These are phyloP conservation scores for Pseudocercospora eumusae DNA, from an alignment of 2,329 filamentous ascomycete genomes.

Conservation along the genomic window DNA sequence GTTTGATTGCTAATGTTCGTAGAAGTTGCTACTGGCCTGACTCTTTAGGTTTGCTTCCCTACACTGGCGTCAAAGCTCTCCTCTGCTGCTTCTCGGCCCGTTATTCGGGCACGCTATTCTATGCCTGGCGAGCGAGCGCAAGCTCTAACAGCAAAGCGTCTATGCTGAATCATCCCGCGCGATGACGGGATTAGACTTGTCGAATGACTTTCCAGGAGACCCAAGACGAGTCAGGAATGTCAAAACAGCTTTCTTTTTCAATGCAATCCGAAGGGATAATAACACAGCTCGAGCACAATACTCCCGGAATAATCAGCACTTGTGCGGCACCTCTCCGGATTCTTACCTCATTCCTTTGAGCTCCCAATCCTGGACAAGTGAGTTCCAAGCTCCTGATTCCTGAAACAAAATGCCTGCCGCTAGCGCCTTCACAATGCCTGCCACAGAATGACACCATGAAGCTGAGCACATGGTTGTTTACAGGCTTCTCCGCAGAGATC, in stretches of 20 bases:
- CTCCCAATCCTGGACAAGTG: background rate
- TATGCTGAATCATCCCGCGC: background rate
- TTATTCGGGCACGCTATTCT: background rate
- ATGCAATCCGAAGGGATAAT: background rate
- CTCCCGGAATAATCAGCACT: background rate
- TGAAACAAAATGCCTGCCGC: background rate
- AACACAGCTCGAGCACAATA: background rate
- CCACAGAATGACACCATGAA: background rate
- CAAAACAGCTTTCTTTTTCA: background rate
- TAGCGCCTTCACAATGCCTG: background rate
- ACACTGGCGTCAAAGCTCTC: background rate
- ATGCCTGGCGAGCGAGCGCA: background rate
- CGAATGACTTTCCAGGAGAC: background rate
- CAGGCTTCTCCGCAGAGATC: slow-evolving; percentile 9
- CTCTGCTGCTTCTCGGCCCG: background rate
- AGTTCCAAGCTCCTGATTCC: background rate
- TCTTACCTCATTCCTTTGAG: background rate
- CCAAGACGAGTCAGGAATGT: background rate
- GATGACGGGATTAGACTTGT: background rate
- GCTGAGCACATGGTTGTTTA: slow-evolving; percentile 1
- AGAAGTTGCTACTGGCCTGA: background rate
- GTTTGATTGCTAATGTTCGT: background rate
- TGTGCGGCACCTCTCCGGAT: background rate
- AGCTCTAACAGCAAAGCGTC: too few species aligned
- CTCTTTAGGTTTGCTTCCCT: background rate